Percentiles rank a stretch among this genome's conserved stretches.
These are phyloP conservation scores for Argentina anserina DNA, from an alignment of 306 rosid genomes.

Conservation along the genomic window DNA sequence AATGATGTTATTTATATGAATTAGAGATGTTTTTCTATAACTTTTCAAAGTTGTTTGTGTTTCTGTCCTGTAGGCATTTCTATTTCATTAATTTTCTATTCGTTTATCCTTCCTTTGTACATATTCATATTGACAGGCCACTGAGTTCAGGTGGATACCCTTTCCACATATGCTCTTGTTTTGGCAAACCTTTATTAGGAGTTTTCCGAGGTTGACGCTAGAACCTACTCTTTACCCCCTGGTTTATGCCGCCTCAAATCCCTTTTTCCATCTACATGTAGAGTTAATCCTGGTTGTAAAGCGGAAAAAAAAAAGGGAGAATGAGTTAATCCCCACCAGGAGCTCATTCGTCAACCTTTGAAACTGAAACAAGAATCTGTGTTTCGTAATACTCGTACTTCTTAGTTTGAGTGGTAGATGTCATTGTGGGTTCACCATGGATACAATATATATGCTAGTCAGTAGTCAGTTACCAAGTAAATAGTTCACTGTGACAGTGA, in stretches of 20 bases:
- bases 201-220: neutral
- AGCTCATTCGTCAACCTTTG: neutral
- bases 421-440: neutral
- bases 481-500: neutral
- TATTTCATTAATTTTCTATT: neutral
- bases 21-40: conserved; percentile 7
- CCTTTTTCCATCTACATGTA: too few relatives aligned
- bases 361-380: neutral
- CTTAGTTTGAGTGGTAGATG: neutral
- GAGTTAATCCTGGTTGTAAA: neutral
- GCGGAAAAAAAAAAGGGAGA: neutral
- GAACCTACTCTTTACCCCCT: conserved; percentile 8
- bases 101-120: neutral
- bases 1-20: conserved; percentile 14
- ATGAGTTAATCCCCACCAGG: neutral
- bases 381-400: neutral
- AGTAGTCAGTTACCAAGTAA: neutral
- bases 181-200: neutral
- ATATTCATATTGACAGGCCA: neutral
- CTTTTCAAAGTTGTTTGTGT: neutral
- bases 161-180: neutral
- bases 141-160: conserved; percentile 1
- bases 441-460: neutral
- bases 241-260: neutral
- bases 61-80: neutral